Evolutionary conservation across 179 eudicot genomes (phyloP).

Genomic region (Amaranthus tricolor): DNA sequence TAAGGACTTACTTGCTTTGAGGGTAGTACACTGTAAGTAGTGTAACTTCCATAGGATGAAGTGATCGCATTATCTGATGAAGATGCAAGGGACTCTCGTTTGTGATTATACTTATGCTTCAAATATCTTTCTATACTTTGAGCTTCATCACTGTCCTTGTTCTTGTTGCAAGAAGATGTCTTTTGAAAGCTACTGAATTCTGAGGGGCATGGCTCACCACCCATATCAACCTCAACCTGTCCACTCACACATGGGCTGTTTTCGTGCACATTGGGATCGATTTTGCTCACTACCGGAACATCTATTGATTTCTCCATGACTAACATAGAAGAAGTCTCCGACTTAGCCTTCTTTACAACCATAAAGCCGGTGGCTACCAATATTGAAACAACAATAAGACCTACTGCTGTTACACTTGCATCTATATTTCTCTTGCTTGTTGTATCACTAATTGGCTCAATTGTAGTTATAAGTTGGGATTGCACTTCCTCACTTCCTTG

Average conservation of each 20-base stretch:
- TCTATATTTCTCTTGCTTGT: conserved; percentile 7
- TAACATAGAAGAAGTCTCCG: background rate
- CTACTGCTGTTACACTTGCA: conserved; percentile 16
- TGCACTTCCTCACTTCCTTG: background rate
- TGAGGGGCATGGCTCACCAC: conserved; percentile 57
- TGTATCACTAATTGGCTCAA: conserved; percentile 7
- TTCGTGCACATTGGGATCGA: conserved; percentile 15
- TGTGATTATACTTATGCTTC: conserved; percentile 27
- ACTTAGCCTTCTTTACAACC: conserved; percentile 23
- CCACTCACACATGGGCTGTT: conserved; percentile 26
- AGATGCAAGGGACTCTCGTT: conserved; percentile 78
- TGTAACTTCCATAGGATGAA: conserved; percentile 90
- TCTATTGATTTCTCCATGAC: conserved; percentile 12
- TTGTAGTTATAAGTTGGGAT: background rate
- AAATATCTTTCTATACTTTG: conserved; percentile 49
- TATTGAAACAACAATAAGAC: conserved; percentile 22
- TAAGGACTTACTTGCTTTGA: conserved; percentile 54
- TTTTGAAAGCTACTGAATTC: conserved; percentile 66
- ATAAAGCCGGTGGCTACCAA: conserved; percentile 25
- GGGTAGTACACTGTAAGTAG: conserved; percentile 65
- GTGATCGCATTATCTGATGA: conserved; percentile 53
- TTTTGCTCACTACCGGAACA: conserved; percentile 7
- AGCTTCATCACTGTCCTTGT: conserved; percentile 33
- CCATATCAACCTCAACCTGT: conserved; percentile 44
- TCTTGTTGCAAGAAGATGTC: conserved; percentile 37